Percentiles rank a stretch among this genome's conserved stretches.
phyloP scores from a whole-genome alignment of 2,329 filamentous ascomycete genomes.

The Aspergillus novofumigatus region DNA sequence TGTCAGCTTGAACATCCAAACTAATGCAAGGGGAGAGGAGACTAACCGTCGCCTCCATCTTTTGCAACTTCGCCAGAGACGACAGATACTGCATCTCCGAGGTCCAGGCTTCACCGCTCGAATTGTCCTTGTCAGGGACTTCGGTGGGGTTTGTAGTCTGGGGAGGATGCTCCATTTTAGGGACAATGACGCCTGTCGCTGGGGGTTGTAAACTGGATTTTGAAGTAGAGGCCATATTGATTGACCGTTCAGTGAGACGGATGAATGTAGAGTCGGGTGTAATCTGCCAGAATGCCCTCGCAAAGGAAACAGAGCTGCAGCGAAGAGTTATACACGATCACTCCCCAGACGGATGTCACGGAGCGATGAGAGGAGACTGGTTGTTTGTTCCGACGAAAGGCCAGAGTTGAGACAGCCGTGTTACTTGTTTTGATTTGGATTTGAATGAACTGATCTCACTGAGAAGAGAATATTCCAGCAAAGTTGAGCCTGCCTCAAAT shows the following conservation, averaged over 20 bases:
- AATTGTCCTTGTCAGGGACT: background rate
- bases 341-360: too few species aligned
- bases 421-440: too few species aligned
- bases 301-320: too few species aligned
- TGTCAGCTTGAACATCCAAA: slow-evolving; percentile 4
- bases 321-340: too few species aligned
- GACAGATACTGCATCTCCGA: slow-evolving; percentile 38
- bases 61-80: slow-evolving; percentile 38
- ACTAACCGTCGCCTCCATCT: slow-evolving; percentile 32
- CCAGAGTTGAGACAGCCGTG: background rate
- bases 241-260: background rate
- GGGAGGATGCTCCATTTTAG: slow-evolving; percentile 12
- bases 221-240: slow-evolving; percentile 4
- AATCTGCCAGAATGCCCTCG: too few species aligned
- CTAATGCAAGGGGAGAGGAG: background rate
- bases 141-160: background rate
- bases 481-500: too few species aligned
- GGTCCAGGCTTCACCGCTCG: slow-evolving; percentile 18
- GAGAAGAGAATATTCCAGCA: too few species aligned
- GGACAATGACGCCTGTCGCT: slow-evolving; percentile 12
- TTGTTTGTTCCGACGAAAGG: background rate
- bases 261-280: background rate
- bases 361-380: background rate
- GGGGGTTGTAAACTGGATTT: slow-evolving; percentile 2
- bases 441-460: too few species aligned